Conservation (phyloP, 2,329 filamentous ascomycete genomes). For the Beauveria brongniartii region DNA sequence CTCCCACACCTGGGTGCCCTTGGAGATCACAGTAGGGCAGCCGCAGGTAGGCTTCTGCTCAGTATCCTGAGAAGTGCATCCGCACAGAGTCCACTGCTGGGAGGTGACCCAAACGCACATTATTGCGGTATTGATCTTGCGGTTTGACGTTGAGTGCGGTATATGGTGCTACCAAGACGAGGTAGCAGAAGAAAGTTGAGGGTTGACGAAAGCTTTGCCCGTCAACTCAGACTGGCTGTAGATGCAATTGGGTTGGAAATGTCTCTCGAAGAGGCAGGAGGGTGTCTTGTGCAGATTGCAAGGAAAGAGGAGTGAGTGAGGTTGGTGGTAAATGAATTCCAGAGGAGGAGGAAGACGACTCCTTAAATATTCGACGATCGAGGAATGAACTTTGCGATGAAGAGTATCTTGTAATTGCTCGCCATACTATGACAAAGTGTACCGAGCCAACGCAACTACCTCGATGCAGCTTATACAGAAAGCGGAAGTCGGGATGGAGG, state of each 20-base stretch:
- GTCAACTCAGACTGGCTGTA: background rate
- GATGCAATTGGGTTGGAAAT: background rate
- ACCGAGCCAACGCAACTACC: slow-evolving; percentile 8
- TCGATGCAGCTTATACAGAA: slow-evolving; percentile 4
- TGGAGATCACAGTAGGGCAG: slow-evolving; percentile 21
- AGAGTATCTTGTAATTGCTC: background rate
- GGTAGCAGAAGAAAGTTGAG: background rate
- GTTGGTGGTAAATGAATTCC: background rate
- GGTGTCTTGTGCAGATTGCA: background rate
- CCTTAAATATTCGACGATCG: slow-evolving; percentile 2
- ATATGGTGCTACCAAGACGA: background rate
- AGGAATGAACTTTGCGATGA: background rate
- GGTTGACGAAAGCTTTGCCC: background rate
- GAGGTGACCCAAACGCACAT: slow-evolving; percentile 29
- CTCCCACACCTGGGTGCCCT: slow-evolving; percentile 23
- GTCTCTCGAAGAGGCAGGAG: background rate
- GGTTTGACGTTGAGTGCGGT: background rate
- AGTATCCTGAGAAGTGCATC: slow-evolving; percentile 20
- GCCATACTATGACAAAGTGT: slow-evolving; percentile 3
- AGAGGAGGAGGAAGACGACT: background rate
- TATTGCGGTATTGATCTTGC: background rate
- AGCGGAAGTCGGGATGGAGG: background rate
- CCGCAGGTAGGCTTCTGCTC: slow-evolving; percentile 22
- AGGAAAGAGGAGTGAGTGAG: background rate
- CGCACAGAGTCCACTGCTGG: slow-evolving; percentile 25